Evolutionary conservation across 2,329 filamentous ascomycete species (phyloP), one percentile per base, ranked within the genome.

Genomic region (Fusarium staphyleae): DNA sequence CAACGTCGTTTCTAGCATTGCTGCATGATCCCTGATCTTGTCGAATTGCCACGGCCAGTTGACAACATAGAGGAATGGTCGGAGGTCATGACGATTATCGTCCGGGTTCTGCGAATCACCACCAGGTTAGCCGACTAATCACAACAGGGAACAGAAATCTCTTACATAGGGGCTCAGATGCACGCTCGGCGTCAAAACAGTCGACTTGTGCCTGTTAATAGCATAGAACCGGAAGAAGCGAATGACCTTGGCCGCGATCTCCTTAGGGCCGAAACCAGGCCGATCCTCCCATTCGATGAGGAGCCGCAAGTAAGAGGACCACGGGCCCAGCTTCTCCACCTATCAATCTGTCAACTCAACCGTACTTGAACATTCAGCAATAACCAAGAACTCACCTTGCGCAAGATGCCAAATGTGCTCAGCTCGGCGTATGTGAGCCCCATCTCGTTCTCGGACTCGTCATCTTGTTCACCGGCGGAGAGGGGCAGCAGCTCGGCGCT

Each of bases 171-270:
- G 63, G 15, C 37, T 42, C 15, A 55, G 29, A 58, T 86, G 83
- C 43, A 84, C 76, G 19, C 76, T 77, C 0, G 84, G 84, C 2
- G 84, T 87, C 42, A 85, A 70, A 8, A 82, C 79, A 1, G 83
- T 86, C 70, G 81, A 80, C 72, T 89, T 89, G 69, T 88, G 86
- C 9, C 86, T 73, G 65, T 88, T 88, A 60, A 87, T 83, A 0
- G 80, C 76, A 65, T 87, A 85, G 62, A 79, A 82, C 22, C 69
- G 67, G 62, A 72, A 78, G 65, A 78, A 78, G 7, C 70, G 67
- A 47, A 70, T 68, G 11, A 76, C 77, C 70, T 77, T 81, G 60
- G 75, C 69, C 36, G 75, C 69, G 71, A 81, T 76, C 62, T 74
- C 55, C 3, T 65, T 50, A 1, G 72, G 72, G 10, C 62, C 63